phyloP scores from a whole-genome alignment of 768 basidiomycete genomes.

The Lactarius tabidus region DNA sequence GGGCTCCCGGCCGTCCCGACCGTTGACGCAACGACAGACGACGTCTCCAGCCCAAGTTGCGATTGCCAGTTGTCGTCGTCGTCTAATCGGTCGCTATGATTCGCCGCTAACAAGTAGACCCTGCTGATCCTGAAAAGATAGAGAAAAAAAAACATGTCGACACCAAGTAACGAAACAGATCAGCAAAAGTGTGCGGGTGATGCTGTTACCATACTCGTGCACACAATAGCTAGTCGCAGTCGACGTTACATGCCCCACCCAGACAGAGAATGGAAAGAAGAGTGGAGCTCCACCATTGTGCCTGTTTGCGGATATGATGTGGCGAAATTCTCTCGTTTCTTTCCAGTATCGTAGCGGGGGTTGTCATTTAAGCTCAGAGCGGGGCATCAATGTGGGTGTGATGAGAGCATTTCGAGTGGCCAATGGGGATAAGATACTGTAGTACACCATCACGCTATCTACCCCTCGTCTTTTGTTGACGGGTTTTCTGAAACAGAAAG shows the following conservation, averaged over 20 bases:
- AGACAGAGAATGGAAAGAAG: not conserved
- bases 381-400: not conserved
- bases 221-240: not conserved
- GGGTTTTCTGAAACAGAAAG: not conserved
- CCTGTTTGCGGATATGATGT: not conserved
- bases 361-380: not conserved
- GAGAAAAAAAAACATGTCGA: no score
- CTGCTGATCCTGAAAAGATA: no score
- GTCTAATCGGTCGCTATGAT: no score
- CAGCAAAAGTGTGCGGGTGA: not conserved
- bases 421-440: not conserved
- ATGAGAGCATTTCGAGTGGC: no score
- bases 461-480: not conserved
- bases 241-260: not conserved
- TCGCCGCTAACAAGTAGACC: not conserved
- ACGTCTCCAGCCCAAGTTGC: not conserved
- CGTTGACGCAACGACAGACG: not conserved
- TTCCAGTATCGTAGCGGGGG: not conserved
- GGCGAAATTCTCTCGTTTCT: not conserved
- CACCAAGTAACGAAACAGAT: not conserved
- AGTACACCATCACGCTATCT: no score
- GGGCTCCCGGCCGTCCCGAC: not conserved
- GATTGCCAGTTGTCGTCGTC: not conserved
- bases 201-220: not conserved
- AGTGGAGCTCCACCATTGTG: not conserved